These are phyloP conservation scores for Naganishia friedmannii DNA, from an alignment of 768 basidiomycete species.

Conservation along the genomic window DNA sequence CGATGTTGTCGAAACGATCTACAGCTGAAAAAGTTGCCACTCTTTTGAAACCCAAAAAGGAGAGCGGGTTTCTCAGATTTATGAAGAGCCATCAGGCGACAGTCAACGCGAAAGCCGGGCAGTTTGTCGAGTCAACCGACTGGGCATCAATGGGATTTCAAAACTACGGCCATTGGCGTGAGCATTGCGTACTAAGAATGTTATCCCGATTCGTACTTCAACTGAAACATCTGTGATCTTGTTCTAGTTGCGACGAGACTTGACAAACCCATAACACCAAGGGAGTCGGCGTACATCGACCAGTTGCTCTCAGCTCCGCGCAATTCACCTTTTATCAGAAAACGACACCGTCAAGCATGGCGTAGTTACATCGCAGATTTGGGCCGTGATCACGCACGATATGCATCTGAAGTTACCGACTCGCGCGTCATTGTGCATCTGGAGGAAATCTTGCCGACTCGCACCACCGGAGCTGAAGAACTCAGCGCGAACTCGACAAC, in stretches of 20 bases:
- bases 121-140: not conserved
- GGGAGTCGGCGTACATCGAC: constrained; percentile 6
- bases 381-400: not conserved
- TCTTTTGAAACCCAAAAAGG: not conserved
- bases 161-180: constrained; percentile 17
- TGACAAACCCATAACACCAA: constrained; percentile 1
- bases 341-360: not conserved
- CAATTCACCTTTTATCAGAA: not conserved
- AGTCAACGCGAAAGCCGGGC: constrained; percentile 2
- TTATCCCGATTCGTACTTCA: not conserved
- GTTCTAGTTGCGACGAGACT: constrained; percentile 1
- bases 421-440: not conserved
- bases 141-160: not conserved
- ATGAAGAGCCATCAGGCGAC: not conserved
- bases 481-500: not conserved
- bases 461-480: not conserved
- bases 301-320: not conserved
- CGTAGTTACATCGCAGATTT: not conserved
- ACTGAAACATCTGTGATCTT: not conserved
- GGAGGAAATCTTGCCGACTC: not conserved
- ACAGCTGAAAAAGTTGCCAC: not conserved
- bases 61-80: not conserved
- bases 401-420: not conserved
- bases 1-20: not conserved
- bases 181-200: not conserved